phyloP scores from a whole-genome alignment of 805 yeast species.

The Pichia gijzeniarum region DNA sequence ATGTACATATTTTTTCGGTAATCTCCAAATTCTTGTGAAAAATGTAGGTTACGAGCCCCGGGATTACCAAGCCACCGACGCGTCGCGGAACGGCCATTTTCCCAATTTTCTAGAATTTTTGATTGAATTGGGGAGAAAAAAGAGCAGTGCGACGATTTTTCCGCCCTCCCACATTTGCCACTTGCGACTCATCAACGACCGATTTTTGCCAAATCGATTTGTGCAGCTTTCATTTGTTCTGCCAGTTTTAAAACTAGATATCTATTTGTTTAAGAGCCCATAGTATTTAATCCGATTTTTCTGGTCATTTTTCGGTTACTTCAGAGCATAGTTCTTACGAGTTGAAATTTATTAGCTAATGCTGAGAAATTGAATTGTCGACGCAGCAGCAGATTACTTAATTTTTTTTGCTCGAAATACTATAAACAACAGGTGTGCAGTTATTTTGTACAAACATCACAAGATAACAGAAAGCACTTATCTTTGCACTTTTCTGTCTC shows the following conservation, averaged over 20 bases:
- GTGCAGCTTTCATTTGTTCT: background rate
- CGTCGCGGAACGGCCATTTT: background rate
- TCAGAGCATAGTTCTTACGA: background rate
- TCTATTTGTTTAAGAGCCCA: background rate
- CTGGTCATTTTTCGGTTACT: conserved; percentile 2
- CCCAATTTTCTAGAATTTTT: too few species aligned
- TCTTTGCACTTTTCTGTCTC: too few species aligned
- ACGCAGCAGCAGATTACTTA: conserved; percentile 6
- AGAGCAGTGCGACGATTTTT: background rate
- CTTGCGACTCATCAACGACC: background rate
- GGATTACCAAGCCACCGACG: background rate
- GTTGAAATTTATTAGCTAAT: conserved; percentile 1
- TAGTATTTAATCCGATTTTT: background rate
- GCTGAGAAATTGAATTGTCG: conserved; percentile 6
- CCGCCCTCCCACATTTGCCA: conserved; percentile 3
- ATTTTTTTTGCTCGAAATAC: conserved; percentile 1
- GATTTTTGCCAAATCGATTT: background rate
- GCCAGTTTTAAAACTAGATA: background rate
- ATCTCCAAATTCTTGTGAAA: background rate
- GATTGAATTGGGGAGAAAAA: too few species aligned
- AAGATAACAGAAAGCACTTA: too few species aligned
- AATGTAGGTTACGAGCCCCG: background rate
- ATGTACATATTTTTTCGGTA: too few species aligned
- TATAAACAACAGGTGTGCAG: background rate
- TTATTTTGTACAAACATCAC: background rate